Base-by-base conservation (phyloP, 129 eudicot genomes). In the Artemisia tridentata region DNA sequence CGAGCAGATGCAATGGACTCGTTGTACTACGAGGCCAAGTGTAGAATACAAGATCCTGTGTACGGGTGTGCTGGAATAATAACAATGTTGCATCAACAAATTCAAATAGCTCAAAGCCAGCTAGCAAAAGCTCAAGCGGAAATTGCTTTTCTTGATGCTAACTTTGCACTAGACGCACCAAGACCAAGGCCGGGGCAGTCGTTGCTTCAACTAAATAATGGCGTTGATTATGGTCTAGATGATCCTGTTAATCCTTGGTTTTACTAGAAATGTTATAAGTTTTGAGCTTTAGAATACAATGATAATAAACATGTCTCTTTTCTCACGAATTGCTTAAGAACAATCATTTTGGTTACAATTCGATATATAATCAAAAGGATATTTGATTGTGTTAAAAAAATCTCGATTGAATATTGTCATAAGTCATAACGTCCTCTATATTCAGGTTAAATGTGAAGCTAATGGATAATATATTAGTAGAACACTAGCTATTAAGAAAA, bases 51-150 rank as follows among this genome's bases (percentile, higher is more conserved):
- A 70, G 86, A 82, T 46, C 90, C 84, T 0, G 86, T 85, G 43
- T 85, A 85, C 10, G 90, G 90, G 2, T 82, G 84, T 34, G 90
- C 80, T 12, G 81, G 82, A 73, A 63, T 82, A 60, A 79, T 82
- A 45, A 56, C 84, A 1, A 58, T 25, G 14, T 62, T 85, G 53
- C 80, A 82, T 38, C 72, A 52, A 65, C 63, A 85, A 64, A 72
- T 85, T 13, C 59, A 64, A 9, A 10, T 64, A 3, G 86, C 80
- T 2, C 65, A 81, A 76, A 75, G 47, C 60, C 80, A 85, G 25
- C 71, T 85, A 19, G 82, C 77, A 0, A 81, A 79, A 75, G 57
- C 82, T 11, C 75, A 52, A 51, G 89, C 82, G 0, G 61, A 85
- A 16, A 52, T 69, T 27, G 78, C 86, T 18, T 20, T 84, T 50